Evolutionary conservation across 306 rosid species (phyloP), one percentile per base, ranked within the genome.

Genomic region (Cicer arietinum): DNA sequence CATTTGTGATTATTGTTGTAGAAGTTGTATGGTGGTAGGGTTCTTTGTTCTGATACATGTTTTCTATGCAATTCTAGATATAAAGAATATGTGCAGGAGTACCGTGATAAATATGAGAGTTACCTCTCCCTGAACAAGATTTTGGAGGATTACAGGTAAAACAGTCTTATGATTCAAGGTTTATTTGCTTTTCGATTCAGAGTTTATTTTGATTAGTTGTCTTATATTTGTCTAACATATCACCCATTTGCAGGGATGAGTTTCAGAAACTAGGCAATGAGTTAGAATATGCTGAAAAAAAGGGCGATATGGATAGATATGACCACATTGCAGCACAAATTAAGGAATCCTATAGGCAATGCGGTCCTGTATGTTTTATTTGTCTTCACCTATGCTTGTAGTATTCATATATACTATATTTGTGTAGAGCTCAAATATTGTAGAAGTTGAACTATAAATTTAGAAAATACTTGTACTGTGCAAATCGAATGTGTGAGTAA

Each of bases 71-170:
- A 69, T 89, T 65, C 71, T 79, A 95, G 99, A 81, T 92, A 92
- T 80, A 73, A 92, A 79, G 98, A 95, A 73, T 92, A 90, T 63
- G 91, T 89, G 81, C 93, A 90, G 83, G 99, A 95, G 84, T 95
- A 82, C 81, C 87, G 73, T 16, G 98, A 90, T 53, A 94, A 94
- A 81, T 95, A 89, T 75, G 96, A 92, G 45, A 89, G 90, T 68
- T 95, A 95, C 67, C 74, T 83, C 73, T 95, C 97, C 54, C 78
- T 95, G 86, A 82, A 90, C 92, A 95, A 95, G 88, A 88, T 90
- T 78, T 84, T 95, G 52, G 92, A 88, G 84, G 63, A 88, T 84
- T 85, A 95, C 90, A 89, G 87, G 99, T 92, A 81, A 67, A 44
- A 45, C 18, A 44, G 61, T 63, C 79, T 70, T 69, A 9, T 43